Base-by-base conservation (phyloP, 495 filamentous ascomycete species). In the Podospora tetraspora region DNA sequence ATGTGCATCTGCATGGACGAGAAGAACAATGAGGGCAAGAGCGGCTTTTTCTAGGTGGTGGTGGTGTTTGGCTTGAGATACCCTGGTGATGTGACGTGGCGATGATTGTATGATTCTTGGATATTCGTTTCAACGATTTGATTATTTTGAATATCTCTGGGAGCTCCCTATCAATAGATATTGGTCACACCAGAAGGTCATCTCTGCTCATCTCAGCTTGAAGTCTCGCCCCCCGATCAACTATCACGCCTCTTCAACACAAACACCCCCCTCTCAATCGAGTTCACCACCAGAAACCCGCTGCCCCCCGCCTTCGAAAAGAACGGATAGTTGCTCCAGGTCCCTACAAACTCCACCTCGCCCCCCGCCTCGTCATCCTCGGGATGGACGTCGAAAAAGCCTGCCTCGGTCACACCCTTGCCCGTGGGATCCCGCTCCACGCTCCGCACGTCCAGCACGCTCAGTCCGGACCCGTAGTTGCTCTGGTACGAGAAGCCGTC, bases 1-100 rank as follows among this genome's bases (percentile, higher is more conserved):
- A 80, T 89, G 74, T 87, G 84, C 69, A 86, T 89, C 59, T 84
- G 83, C 62, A 79, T 90, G 66, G 87, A 89, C 61, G 86, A 89
- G 80, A 86, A 84, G 80, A 84, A 85, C 63, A 84, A 87, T 59
- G 85, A 75, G 65, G 59, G 63, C 11, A 59, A 72, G 68, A 32
- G 59, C 0, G 60, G 61, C 4, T 64, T 63, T 19, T 57, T 66
- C 34, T 24, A 63, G 62, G 43, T 22, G 21, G 23, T 43, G 19
- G 19, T 29, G 19, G 34, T 29, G 30, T 68, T 22, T 25, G 7
- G 52, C 3, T 64, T n/a, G 34, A 5, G 57, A 60, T 61, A 61
- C 57, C 57, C 57, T 11, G 19, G n/a, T 16, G 29, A 30, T 30
- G 29, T 2, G 29, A 30, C 13, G 13, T 19, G 34, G 13, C 34